These are phyloP conservation scores for Pascua guehoae DNA, from an alignment of 1,284 basidiomycete genomes.

Conservation along the genomic window DNA sequence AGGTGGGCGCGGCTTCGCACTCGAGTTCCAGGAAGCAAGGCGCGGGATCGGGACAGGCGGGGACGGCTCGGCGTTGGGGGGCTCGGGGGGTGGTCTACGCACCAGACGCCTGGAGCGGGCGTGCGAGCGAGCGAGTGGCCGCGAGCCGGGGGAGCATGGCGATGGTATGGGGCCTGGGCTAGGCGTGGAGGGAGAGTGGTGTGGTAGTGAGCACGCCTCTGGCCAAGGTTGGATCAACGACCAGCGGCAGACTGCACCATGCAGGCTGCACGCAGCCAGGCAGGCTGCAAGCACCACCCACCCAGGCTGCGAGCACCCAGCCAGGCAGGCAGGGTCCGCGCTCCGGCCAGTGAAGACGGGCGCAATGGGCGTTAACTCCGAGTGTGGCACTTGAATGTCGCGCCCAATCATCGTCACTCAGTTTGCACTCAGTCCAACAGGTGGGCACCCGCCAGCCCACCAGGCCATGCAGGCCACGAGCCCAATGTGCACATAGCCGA, in stretches of 20 bases:
- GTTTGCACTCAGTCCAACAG: no score
- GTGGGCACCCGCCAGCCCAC: no score
- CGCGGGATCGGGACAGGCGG: not conserved
- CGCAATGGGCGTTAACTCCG: no score
- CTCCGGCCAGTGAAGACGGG: no score
- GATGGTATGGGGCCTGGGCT: not conserved
- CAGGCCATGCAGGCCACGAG: no score
- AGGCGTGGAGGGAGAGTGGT: not conserved
- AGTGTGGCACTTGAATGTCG: no score
- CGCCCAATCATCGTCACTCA: no score
- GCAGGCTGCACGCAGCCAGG: no score
- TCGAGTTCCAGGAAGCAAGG: no score
- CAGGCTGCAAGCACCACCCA: not conserved
- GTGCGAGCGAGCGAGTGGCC: slow-evolving; percentile 23
- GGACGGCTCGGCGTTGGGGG: not conserved
- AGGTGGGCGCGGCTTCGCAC: no score
- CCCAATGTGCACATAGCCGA: no score
- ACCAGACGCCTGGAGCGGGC: slow-evolving; percentile 16
- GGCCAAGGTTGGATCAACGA: not conserved
- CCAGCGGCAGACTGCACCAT: no score
- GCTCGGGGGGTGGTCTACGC: not conserved
- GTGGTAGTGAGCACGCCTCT: not conserved
- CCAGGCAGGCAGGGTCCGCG: not conserved
- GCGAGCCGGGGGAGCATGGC: slow-evolving; percentile 30
- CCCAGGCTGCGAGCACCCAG: not conserved